Base-by-base conservation (phyloP, 805 yeast genomes). In the Candida montana region DNA sequence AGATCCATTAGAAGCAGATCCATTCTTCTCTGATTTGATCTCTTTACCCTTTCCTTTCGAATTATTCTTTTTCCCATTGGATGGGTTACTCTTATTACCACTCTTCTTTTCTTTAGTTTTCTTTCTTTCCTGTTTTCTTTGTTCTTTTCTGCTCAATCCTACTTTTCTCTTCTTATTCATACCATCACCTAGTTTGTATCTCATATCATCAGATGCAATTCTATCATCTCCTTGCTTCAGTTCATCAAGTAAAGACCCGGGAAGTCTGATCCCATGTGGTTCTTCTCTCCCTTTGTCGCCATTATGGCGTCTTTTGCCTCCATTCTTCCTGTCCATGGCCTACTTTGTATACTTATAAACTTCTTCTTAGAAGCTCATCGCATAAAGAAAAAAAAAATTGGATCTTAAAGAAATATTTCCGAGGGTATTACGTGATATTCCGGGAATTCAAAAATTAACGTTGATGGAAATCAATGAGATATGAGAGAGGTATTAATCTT, bases 171-270 rank as follows among this genome's bases (percentile, higher is more conserved):
- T 61, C 53, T 63, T 61, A 59, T 68, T 52, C 63, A 58, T 38
- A 57, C 58, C 41, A 48, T 49, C 35, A 10, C 53, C 53, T 10
- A 43, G 36, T 5, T 50, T 41, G 35, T 59, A 67, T 43, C 69
- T 56, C 8, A 61, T 68, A 45, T 69, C 72, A 29, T 67, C 31
- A 13, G 23, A 24, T 66, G 19, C 37, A 16, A 3, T 33, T 41
- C 47, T 42, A 11, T 35, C 44, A 4, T 41, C 15, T n/a, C 43
- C 52, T 50, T 57, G 24, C 24, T 21, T 73, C 64, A 79, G 64
- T 56, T 75, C 76, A 47, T 79, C 82, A 35, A 79, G 54, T 15
- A 78, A 55, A 28, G 60, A 51, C 2, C 79, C 81, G 2, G 84
- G 84, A 18, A 79, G 61, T 44, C 77, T 66, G 40, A 77, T 77